A percentile compares a stretch with the other conserved stretches of the same genome.
Conservation (phyloP, 2,329 filamentous ascomycete genomes). For the Albophoma yamanashiensis region DNA sequence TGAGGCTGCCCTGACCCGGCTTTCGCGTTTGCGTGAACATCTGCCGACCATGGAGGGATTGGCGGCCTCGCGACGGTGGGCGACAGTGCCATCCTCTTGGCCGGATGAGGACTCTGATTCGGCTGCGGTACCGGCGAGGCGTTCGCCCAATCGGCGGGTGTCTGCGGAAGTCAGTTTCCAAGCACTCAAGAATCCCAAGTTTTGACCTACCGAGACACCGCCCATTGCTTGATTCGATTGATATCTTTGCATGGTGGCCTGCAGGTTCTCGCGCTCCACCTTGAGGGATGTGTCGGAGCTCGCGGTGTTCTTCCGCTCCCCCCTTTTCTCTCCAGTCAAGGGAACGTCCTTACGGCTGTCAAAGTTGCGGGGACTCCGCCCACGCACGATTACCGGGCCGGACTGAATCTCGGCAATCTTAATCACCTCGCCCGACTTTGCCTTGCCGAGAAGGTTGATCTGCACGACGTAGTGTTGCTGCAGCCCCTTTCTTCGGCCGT, state of each 20-base stretch:
- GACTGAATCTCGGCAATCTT: conserved; percentile 79
- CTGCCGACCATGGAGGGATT: conserved; percentile 38
- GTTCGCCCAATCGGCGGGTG: conserved; percentile 33
- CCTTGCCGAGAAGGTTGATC: conserved; percentile 70
- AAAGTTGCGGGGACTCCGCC: conserved; percentile 87
- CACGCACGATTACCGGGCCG: conserved; percentile 88
- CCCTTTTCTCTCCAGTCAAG: conserved; percentile 45
- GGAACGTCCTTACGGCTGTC: conserved; percentile 82
- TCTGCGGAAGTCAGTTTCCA: conserved; percentile 16
- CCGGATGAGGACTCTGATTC: conserved; percentile 32
- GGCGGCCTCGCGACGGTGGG: conserved; percentile 40
- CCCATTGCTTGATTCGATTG: conserved; percentile 21
- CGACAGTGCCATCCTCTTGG: conserved; percentile 42
- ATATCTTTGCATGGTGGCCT: conserved; percentile 16
- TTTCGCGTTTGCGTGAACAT: conserved; percentile 16
- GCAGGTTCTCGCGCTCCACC: conserved; percentile 20
- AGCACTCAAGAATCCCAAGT: not conserved
- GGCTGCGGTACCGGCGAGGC: conserved; percentile 24
- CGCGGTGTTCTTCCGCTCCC: conserved; percentile 32
- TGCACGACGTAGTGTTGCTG: conserved; percentile 93
- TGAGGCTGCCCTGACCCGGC: conserved; percentile 7
- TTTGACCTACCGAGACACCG: conserved; percentile 21
- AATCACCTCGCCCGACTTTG: conserved; percentile 55
- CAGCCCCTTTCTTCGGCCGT: conserved; percentile 83
- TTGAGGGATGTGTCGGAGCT: conserved; percentile 23